These are phyloP conservation scores for Lactifluus rugatus DNA, from an alignment of 768 basidiomycete species.

Conservation along the genomic window DNA sequence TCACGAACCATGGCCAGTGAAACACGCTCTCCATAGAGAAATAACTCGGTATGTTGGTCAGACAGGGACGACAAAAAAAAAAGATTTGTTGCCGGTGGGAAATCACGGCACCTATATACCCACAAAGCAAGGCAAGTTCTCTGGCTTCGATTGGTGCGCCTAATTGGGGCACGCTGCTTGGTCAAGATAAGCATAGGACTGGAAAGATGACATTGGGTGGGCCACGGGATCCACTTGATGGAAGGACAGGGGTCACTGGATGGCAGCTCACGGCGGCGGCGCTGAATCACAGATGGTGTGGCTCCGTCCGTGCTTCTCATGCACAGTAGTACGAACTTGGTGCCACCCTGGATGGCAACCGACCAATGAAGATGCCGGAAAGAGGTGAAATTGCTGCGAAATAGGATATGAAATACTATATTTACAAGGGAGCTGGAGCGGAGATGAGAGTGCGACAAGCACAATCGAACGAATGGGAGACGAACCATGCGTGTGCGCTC, in stretches of 20 bases:
- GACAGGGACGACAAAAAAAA: background rate
- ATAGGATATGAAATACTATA: background rate
- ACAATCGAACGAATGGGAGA: background rate
- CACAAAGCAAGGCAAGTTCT: background rate
- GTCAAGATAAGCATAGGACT: background rate
- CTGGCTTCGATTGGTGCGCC: background rate
- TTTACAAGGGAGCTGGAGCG: slow-evolving; percentile 7
- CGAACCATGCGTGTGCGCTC: background rate
- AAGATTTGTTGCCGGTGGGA: background rate
- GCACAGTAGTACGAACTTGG: no score
- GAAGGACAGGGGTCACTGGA: background rate
- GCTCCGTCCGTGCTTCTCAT: background rate
- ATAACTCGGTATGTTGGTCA: background rate
- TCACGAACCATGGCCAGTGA: background rate
- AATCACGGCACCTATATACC: background rate
- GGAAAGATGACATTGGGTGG: background rate
- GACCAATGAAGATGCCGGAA: background rate
- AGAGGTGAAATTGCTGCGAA: background rate
- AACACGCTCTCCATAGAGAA: background rate
- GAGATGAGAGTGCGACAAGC: slow-evolving; percentile 3
- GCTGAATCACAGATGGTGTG: background rate
- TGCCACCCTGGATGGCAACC: background rate
- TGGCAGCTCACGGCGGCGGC: background rate
- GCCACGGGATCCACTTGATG: background rate
- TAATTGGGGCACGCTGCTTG: background rate